Evolutionary conservation across 78 protist genomes (phyloP).

Genomic region (Guillardia theta): DNA sequence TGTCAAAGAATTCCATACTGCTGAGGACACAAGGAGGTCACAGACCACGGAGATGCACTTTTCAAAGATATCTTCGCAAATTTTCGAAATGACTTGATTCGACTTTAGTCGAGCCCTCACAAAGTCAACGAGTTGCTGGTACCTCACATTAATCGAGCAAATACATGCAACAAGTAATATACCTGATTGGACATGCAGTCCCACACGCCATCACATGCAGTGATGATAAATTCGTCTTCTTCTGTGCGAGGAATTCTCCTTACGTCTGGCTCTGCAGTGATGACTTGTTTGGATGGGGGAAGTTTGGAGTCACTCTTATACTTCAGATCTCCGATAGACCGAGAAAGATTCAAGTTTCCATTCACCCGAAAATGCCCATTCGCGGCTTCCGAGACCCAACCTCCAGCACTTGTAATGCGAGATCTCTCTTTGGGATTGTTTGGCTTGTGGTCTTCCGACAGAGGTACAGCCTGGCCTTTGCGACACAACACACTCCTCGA

Average conservation of each 20-base stretch:
- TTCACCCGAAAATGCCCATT: not conserved
- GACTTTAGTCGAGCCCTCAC: not conserved
- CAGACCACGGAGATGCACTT: not conserved
- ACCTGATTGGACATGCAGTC: not conserved
- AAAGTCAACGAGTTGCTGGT: not conserved
- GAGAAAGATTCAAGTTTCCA: not conserved
- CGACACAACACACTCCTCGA: not conserved
- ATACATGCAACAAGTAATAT: too few relatives aligned
- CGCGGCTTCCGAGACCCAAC: not conserved
- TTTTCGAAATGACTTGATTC: not conserved
- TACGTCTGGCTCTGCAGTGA: not conserved
- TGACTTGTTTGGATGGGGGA: not conserved
- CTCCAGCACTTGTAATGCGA: not conserved
- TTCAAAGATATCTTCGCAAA: not conserved
- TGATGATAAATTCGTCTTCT: not conserved
- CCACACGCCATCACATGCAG: not conserved
- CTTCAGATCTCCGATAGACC: not conserved
- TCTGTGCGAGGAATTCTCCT: not conserved
- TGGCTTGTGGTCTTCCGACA: slow-evolving; percentile 13
- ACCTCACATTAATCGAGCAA: too few relatives aligned
- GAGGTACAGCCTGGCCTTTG: not conserved
- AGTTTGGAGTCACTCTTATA: not conserved
- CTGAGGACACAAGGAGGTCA: not conserved
- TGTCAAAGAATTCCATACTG: not conserved
- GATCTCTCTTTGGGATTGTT: not conserved